Base-by-base conservation (phyloP, 148 eudicot species). In the Rhododendron molle region DNA sequence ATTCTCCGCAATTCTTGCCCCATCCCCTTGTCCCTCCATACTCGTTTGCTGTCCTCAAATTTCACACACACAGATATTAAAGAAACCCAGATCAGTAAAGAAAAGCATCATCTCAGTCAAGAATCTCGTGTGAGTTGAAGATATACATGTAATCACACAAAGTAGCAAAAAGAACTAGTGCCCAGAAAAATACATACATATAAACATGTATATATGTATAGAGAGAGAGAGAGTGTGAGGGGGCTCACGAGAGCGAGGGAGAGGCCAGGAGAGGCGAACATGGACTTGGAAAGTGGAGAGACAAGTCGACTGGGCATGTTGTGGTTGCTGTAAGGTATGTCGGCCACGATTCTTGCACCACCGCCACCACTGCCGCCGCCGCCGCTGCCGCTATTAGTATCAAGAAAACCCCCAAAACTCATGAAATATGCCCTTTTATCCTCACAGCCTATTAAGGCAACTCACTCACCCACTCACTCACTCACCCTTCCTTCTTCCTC, bases 391-490 rank as follows among this genome's bases (percentile, higher is more conserved):
- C 85, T 72, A 87, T 84, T 87, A 90, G 85, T 94, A 76, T 92
- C 95, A 23, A 94, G 91, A 89, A 93, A 93, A 26, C 95, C 99
- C 90, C 95, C 99, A 90, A 96, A 96, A 96, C 94, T 96, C 98
- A 96, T 96, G 83, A 93, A 91, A 89, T 43, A 84, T 7, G 7
- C 69, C 78, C 85, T 84, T 85, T 56, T 73, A 20, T 58, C 15
- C 62, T 71, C 71, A 23, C 74, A 69, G 74, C 74, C 58, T 44
- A 44, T 50, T 50, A 20, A 52, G 62, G 21, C 65, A 52, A 28
- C 21, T n/a, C 65, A 7, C 73, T 52, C 30, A 30, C 56, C 56
- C 21, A n/a, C n/a, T n/a, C n/a, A 28, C 21, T n/a, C 65, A 7
- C 73, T 52, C 30, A 30, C 56, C 56, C 21, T 32, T 54, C 20